phyloP scores from a whole-genome alignment of 2,329 filamentous ascomycete genomes.

The Thelonectria discophora region DNA sequence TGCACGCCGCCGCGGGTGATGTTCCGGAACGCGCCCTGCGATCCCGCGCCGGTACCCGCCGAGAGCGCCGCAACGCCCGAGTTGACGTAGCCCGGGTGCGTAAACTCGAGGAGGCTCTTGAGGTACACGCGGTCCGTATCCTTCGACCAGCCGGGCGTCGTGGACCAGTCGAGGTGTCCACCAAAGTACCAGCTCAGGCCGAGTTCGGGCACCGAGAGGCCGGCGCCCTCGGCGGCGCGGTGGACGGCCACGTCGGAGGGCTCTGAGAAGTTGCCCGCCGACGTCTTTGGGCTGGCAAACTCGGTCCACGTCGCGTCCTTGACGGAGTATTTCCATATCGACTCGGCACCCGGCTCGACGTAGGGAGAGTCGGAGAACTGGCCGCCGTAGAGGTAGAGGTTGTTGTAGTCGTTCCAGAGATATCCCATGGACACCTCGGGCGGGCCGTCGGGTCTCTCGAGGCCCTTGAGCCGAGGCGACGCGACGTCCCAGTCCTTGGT shows the following conservation, averaged over 20 bases:
- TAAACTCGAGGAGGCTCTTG: slow-evolving; percentile 79
- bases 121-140: slow-evolving; percentile 72
- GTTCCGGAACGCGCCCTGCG: slow-evolving; percentile 74
- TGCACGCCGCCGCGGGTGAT: slow-evolving; percentile 78
- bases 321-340: slow-evolving; percentile 77
- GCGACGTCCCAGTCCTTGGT: slow-evolving; percentile 76
- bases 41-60: slow-evolving; percentile 63
- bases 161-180: slow-evolving; percentile 72
- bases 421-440: slow-evolving; percentile 78
- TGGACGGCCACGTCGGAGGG: slow-evolving; percentile 66
- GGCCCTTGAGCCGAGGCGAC: slow-evolving; percentile 68
- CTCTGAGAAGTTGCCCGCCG: slow-evolving; percentile 69
- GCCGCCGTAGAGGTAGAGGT: slow-evolving; percentile 78
- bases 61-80: slow-evolving; percentile 66
- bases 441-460: slow-evolving; percentile 72
- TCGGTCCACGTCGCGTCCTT: slow-evolving; percentile 68
- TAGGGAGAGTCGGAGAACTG: slow-evolving; percentile 73
- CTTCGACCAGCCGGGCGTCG: slow-evolving; percentile 72
- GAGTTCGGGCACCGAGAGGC: slow-evolving; percentile 73
- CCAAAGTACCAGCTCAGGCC: slow-evolving; percentile 83
- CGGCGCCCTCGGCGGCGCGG: slow-evolving; percentile 77
- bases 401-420: slow-evolving; percentile 76
- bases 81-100: slow-evolving; percentile 75
- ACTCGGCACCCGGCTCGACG: slow-evolving; percentile 64
- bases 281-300: slow-evolving; percentile 67